Percentiles rank a stretch among this genome's conserved stretches.
These are phyloP conservation scores for Hygrophila difformis DNA, from an alignment of 257 asterid genomes.

Conservation along the genomic window DNA sequence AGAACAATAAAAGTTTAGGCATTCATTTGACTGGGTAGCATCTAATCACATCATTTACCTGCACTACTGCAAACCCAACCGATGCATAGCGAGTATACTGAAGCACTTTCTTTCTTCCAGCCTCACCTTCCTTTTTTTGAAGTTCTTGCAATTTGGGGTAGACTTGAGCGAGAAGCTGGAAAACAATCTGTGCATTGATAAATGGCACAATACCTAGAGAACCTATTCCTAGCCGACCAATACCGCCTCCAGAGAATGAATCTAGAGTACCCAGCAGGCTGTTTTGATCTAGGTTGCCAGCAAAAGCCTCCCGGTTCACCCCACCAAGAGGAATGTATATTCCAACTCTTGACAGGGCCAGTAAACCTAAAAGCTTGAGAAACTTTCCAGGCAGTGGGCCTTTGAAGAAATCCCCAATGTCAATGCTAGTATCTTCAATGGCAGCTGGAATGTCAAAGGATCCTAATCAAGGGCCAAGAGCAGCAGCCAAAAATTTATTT, in stretches of 20 bases:
- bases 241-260: slow-evolving; percentile 98
- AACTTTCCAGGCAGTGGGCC: slow-evolving; percentile 96
- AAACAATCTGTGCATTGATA: slow-evolving; percentile 93
- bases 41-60: slow-evolving; percentile 38
- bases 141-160: slow-evolving; percentile 96
- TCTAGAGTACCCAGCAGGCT: slow-evolving; percentile 88
- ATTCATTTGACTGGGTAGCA: too few species aligned
- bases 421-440: slow-evolving; percentile 94
- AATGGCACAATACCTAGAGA: slow-evolving; percentile 97
- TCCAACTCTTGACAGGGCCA: slow-evolving; percentile 89
- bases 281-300: slow-evolving; percentile 84
- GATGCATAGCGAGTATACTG: slow-evolving; percentile 99
- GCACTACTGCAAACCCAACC: slow-evolving; percentile 93
- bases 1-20: too few species aligned
- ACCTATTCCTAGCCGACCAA: slow-evolving; percentile 94
- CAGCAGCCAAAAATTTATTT: slow-evolving; percentile 23
- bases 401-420: slow-evolving; percentile 93
- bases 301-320: slow-evolving; percentile 85
- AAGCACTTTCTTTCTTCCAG: slow-evolving; percentile 90
- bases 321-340: slow-evolving; percentile 97
- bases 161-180: slow-evolving; percentile 92
- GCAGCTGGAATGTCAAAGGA: slow-evolving; percentile 77
- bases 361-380: slow-evolving; percentile 80
- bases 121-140: slow-evolving; percentile 94
- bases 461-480: slow-evolving; percentile 47